Conservation (phyloP, 176 grass and related monocot species). For the Aechmea fasciata region DNA sequence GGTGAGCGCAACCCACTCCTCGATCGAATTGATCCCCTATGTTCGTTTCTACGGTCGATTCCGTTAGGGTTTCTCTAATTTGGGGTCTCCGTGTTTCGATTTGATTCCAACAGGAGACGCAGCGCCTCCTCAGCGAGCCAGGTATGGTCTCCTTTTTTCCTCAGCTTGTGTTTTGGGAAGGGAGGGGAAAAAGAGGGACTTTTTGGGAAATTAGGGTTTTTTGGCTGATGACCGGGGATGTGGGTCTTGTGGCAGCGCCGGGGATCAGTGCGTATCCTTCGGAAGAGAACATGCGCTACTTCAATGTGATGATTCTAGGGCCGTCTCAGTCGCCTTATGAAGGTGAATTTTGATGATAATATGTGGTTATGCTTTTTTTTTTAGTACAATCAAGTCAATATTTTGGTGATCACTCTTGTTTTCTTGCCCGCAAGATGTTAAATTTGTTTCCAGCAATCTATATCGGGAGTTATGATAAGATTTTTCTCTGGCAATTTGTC, state of each 20-base stretch:
- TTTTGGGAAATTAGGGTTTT: not conserved
- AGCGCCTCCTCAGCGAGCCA: conserved; percentile 21
- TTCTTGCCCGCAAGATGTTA: no score
- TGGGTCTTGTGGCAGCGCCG: not conserved
- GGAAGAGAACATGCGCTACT: not conserved
- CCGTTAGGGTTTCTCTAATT: not conserved
- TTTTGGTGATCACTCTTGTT: not conserved
- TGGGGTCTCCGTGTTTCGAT: not conserved
- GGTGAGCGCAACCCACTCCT: not conserved
- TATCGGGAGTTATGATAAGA: no score
- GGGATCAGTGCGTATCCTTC: conserved; percentile 9
- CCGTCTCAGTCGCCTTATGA: conserved; percentile 11
- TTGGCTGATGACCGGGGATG: not conserved
- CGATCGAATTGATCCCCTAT: not conserved
- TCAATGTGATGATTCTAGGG: conserved; percentile 6
- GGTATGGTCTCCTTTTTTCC: not conserved
- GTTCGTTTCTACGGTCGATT: not conserved
- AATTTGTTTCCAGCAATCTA: no score
- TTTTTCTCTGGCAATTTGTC: no score
- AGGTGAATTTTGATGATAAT: not conserved
- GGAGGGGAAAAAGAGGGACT: not conserved
- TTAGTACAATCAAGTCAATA: not conserved
- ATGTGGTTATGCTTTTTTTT: not conserved
- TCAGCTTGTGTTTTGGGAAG: not conserved
- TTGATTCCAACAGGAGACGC: conserved; percentile 12